Evolutionary conservation across 2,329 filamentous ascomycete species (phyloP), one percentile per base, ranked within the genome.

Genomic region (Trichoderma gracile): DNA sequence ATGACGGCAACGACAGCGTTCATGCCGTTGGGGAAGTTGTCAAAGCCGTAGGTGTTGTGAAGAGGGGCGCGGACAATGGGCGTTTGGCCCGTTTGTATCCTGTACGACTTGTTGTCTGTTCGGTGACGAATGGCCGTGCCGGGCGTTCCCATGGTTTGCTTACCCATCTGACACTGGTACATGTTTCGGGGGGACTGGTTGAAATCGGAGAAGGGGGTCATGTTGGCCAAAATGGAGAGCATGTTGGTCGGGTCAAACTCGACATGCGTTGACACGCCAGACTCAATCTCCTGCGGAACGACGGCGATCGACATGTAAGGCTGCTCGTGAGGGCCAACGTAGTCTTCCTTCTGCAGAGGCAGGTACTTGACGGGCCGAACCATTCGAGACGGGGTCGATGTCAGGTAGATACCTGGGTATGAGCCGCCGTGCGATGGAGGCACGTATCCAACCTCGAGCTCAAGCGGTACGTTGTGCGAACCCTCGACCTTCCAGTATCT

Each of bases 111-210:
- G 85, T 99, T 98, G 80, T 99, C 95, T 55, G 93, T 96, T 74
- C 95, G 88, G 78, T 96, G 91, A 65, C 87, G 85, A 68, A 94
- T 81, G 2, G 94, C 90, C 8, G 93, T 91, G 65, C 90, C 93
- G 3, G 94, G 93, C 25, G 95, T 98, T 77, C 95, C 95, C 95
- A 99, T 99, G 0, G 94, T 93, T 80, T 99, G 95, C 77, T 99
- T 99, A 80, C 92, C 93, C 95, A 98, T 98, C 82, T 98, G 95
- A 80, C 93, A 97, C 76, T 96, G 92, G 76, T 98, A 99, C 94
- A 98, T 98, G 79, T 99, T 99, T 84, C 95, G 85, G 1, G 95
- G 95, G 15, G 93, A 97, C 78, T 99, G 95, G 79, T 99, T 99
- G 80, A 97, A 97, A 76, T 99, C 92, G 53, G 94, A 97, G 79